These are phyloP conservation scores for Diaporthe sp. DNA, from an alignment of 2,329 filamentous ascomycete genomes.

Conservation along the genomic window DNA sequence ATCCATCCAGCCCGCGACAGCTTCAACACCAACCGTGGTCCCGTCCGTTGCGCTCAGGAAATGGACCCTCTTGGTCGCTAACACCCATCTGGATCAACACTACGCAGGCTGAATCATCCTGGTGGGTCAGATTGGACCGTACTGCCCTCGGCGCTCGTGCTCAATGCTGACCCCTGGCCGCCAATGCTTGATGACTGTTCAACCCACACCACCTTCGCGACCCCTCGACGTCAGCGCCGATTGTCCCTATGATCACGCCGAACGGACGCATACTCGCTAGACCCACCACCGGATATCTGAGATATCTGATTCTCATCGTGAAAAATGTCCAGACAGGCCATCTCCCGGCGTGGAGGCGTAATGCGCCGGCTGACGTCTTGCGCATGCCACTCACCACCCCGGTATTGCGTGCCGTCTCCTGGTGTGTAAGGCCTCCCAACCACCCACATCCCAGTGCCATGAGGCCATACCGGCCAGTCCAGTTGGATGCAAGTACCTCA, in stretches of 20 bases:
- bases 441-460: neutral
- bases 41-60: neutral
- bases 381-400: neutral
- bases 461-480: neutral
- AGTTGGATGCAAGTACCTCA: neutral
- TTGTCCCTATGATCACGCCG: neutral
- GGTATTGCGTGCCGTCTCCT: neutral
- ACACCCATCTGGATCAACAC: neutral
- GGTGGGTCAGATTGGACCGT: conserved; percentile 1
- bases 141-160: neutral
- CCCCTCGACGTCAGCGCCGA: neutral
- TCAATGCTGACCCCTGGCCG: neutral
- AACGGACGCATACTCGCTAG: neutral
- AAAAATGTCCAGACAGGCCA: neutral
- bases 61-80: neutral
- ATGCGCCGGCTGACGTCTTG: neutral
- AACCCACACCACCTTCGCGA: too few relatives aligned
- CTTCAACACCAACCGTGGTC: neutral
- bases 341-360: neutral
- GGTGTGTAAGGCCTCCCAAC: neutral
- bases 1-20: neutral
- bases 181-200: conserved; percentile 4
- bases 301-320: neutral
- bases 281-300: neutral
- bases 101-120: neutral